Evolutionary conservation across 148 eudicot genomes (phyloP).

Genomic region (Chenopodium berlandieri): DNA sequence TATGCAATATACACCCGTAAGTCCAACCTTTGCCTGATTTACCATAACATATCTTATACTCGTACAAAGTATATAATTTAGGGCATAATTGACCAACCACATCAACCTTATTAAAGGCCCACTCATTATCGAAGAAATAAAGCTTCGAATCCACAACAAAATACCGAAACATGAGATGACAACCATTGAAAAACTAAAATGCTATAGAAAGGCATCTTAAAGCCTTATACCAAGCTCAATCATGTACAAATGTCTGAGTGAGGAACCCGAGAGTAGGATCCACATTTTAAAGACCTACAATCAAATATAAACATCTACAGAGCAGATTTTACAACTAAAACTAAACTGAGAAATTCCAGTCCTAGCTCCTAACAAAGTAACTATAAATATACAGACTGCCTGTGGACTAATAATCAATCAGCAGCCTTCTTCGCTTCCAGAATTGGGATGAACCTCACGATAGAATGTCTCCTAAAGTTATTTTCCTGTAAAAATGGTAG

Average conservation of each 20-base stretch:
- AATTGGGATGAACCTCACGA: slow-evolving; percentile 11
- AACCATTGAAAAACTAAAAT: slow-evolving; percentile 18
- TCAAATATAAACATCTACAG: slow-evolving; percentile 28
- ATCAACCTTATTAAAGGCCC: not conserved
- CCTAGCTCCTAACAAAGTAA: slow-evolving; percentile 26
- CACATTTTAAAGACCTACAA: slow-evolving; percentile 21
- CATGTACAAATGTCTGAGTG: slow-evolving; percentile 21
- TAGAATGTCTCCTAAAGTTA: not conserved
- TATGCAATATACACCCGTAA: no score
- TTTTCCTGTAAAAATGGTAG: slow-evolving; percentile 24
- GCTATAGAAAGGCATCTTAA: slow-evolving; percentile 29
- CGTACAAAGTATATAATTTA: no score
- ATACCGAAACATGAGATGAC: not conserved
- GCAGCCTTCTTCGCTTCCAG: slow-evolving; percentile 15
- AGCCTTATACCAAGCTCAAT: slow-evolving; percentile 25
- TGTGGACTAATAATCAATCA: slow-evolving; percentile 25
- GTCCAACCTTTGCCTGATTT: no score
- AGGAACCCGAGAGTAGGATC: slow-evolving; percentile 21
- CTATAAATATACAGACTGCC: slow-evolving; percentile 35
- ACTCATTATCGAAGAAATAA: not conserved
- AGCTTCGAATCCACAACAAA: not conserved
- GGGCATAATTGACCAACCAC: no score
- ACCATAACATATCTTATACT: no score
- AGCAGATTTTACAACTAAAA: slow-evolving; percentile 28
- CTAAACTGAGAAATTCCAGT: slow-evolving; percentile 22